These are phyloP conservation scores for Penicillium italicum DNA, from an alignment of 2,329 filamentous ascomycete genomes.

Conservation along the genomic window DNA sequence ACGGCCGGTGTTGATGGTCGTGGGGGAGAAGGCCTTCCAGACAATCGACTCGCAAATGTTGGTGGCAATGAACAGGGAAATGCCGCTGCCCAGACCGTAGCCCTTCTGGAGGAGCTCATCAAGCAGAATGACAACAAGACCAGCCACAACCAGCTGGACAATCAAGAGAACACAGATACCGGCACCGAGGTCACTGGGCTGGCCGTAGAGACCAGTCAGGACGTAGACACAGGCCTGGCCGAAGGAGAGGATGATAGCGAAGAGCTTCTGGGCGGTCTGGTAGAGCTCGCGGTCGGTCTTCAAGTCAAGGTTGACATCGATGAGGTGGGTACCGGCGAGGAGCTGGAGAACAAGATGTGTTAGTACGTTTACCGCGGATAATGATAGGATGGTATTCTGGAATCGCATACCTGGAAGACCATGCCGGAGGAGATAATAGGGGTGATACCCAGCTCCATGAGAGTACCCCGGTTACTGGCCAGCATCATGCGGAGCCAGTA, in stretches of 20 bases:
- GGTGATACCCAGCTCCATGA: constrained; percentile 96
- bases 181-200: constrained; percentile 91
- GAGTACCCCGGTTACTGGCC: constrained; percentile 93
- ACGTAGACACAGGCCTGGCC: constrained; percentile 98
- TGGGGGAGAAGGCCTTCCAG: constrained; percentile 99
- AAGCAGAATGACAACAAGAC: constrained; percentile 97
- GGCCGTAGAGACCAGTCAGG: constrained; percentile 95
- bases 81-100: constrained; percentile 96
- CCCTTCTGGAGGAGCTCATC: constrained; percentile 99
- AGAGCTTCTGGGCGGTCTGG: constrained; percentile 98
- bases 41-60: constrained; percentile 99
- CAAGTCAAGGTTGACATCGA: constrained; percentile 99
- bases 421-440: constrained; percentile 99
- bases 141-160: constrained; percentile 94
- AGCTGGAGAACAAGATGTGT: constrained; percentile 51
- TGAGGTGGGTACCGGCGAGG: constrained; percentile 97
- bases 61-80: constrained; percentile 98
- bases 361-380: constrained; percentile 10
- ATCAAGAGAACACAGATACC: constrained; percentile 98
- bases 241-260: constrained; percentile 95
- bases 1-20: constrained; percentile 98
- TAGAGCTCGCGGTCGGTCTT: constrained; percentile 99
- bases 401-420: constrained; percentile 77
- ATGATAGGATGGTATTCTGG: not conserved
- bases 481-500: constrained; percentile 99